Conservation (phyloP, 1,139 yeast species). For the Geotrichum bryndzae region DNA sequence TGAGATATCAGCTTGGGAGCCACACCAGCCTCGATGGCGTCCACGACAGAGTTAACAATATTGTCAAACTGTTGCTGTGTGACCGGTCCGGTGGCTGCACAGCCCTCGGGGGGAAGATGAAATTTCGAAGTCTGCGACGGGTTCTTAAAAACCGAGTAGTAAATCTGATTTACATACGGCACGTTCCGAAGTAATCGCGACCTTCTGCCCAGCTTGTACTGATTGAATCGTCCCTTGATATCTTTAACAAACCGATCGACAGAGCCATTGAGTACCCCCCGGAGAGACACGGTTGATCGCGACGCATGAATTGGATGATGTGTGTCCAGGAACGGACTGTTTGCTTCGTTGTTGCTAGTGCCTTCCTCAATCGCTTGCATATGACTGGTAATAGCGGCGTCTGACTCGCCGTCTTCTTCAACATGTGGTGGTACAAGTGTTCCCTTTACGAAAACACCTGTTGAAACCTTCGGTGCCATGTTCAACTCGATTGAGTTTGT, state of each 20-base stretch:
- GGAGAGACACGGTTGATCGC: constrained; percentile 11
- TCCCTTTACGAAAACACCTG: background rate
- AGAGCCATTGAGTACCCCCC: constrained; percentile 8
- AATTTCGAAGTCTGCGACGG: constrained; percentile 24
- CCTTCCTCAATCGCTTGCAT: background rate
- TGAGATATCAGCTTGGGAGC: constrained; percentile 52
- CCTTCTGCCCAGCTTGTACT: constrained; percentile 5
- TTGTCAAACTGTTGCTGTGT: constrained; percentile 35
- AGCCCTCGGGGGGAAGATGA: constrained; percentile 33
- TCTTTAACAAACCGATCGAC: constrained; percentile 16
- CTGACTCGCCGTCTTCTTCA: background rate
- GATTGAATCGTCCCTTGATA: constrained; percentile 7
- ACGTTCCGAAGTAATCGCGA: background rate
- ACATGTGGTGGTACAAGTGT: background rate
- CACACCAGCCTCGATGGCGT: constrained; percentile 41
- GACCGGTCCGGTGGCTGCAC: constrained; percentile 32
- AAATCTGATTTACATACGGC: constrained; percentile 34
- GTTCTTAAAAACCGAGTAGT: constrained; percentile 49
- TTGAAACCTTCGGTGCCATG: background rate
- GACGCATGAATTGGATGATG: background rate
- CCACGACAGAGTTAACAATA: constrained; percentile 39
- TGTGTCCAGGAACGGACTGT: background rate
- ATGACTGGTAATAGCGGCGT: background rate
- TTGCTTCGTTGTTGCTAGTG: background rate
- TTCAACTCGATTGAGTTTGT: constrained; percentile 7